These are phyloP conservation scores for Fusarium goolgardi DNA, from an alignment of 2,329 filamentous ascomycete species.

Conservation along the genomic window DNA sequence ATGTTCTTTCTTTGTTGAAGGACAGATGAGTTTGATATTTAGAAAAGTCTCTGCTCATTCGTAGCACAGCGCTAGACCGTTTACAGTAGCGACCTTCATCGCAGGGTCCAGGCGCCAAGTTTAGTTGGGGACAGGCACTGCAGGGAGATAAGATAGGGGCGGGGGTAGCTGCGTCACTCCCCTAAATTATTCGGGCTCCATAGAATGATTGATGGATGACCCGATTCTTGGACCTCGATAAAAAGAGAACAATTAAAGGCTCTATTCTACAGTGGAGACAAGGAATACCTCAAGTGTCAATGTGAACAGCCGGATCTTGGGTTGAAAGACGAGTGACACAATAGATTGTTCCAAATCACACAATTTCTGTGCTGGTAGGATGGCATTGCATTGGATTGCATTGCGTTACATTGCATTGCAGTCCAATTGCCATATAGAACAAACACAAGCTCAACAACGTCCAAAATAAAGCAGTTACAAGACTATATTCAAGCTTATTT, in stretches of 20 bases:
- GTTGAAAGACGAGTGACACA: background rate
- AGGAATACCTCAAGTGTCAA: background rate
- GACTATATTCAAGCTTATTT: background rate
- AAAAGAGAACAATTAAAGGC: background rate
- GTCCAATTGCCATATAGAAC: background rate
- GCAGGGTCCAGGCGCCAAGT: background rate
- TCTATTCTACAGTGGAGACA: too few species aligned
- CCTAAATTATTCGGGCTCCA: background rate
- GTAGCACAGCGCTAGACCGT: constrained; percentile 1
- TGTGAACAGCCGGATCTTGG: accelerated
- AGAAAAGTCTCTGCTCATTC: constrained; percentile 31
- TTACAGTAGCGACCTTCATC: background rate
- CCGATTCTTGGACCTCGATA: background rate
- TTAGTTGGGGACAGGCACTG: background rate
- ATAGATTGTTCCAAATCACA: background rate
- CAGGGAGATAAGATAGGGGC: background rate
- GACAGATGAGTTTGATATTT: constrained; percentile 16
- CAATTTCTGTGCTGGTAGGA: background rate
- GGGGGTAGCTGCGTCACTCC: background rate
- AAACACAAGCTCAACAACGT: background rate
- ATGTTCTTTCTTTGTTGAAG: constrained; percentile 15
- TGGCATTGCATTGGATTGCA: too few species aligned
- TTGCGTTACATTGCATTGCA: too few species aligned
- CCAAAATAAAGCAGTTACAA: background rate
- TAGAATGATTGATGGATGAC: too few species aligned